A percentile compares a stretch with the other conserved stretches of the same genome.
Conservation (phyloP, 2,329 filamentous ascomycete genomes). For the Aaosphaeria arxii region DNA sequence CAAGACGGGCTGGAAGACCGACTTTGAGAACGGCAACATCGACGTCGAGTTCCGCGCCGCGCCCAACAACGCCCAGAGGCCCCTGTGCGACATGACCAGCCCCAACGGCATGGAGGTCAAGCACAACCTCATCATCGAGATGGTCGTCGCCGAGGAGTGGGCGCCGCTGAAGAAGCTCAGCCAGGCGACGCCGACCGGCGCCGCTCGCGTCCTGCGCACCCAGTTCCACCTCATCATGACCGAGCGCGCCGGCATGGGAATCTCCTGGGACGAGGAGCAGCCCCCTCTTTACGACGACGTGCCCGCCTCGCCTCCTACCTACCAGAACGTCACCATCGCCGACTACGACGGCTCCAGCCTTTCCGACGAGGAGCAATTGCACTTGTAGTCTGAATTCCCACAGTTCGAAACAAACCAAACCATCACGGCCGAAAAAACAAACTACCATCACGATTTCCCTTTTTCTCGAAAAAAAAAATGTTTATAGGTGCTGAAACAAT, state of each 20-base stretch:
- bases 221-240: constrained; percentile 83
- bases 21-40: constrained; percentile 69
- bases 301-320: constrained; percentile 73
- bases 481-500: no score
- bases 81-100: constrained; percentile 75
- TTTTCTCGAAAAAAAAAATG: not conserved
- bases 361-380: constrained; percentile 5
- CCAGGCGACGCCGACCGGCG: constrained; percentile 80
- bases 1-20: constrained; percentile 86
- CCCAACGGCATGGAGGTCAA: constrained; percentile 72
- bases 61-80: constrained; percentile 60
- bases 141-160: constrained; percentile 93
- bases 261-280: constrained; percentile 95
- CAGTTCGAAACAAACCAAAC: not conserved
- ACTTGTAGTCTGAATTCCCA: constrained; percentile 2
- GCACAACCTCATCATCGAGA: constrained; percentile 85
- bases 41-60: constrained; percentile 74
- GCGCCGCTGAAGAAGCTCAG: constrained; percentile 66
- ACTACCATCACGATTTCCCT: not conserved
- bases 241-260: constrained; percentile 79
- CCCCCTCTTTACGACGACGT: constrained; percentile 94
- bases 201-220: constrained; percentile 87
- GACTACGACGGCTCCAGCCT: constrained; percentile 24
- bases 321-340: constrained; percentile 18
- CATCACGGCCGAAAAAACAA: not conserved